Evolutionary conservation across 805 yeast species (phyloP).

Genomic region (Huiozyma sinensis): DNA sequence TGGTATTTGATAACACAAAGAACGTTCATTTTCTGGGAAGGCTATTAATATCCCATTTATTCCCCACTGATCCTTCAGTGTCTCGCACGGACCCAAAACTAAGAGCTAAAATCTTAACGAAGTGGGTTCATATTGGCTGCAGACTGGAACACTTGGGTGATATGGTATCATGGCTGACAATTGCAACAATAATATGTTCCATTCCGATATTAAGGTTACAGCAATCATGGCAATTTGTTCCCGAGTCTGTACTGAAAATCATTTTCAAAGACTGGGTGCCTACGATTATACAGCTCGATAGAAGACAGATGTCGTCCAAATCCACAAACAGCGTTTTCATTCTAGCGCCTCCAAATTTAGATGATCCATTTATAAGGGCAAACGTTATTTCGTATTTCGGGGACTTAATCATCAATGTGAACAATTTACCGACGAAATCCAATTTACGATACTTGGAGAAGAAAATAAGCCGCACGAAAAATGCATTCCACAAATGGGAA

Average conservation of each 20-base stretch:
- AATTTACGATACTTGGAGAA: constrained; percentile 43
- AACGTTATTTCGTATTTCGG: constrained; percentile 86
- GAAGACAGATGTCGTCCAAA: constrained; percentile 53
- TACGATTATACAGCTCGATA: constrained; percentile 77
- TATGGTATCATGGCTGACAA: constrained; percentile 89
- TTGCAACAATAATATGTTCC: constrained; percentile 73
- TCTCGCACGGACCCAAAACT: constrained; percentile 10
- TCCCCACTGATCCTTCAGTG: constrained; percentile 23
- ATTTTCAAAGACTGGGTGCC: constrained; percentile 85
- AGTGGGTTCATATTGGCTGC: constrained; percentile 82
- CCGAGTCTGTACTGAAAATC: constrained; percentile 44
- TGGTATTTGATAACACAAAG: constrained; percentile 54
- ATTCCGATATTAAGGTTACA: constrained; percentile 68
- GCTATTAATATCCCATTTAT: constrained; percentile 56
- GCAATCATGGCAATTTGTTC: constrained; percentile 65
- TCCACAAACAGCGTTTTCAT: constrained; percentile 48
- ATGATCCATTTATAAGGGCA: constrained; percentile 61
- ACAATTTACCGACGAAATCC: constrained; percentile 18
- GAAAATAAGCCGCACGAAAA: constrained; percentile 54
- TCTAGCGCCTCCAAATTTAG: constrained; percentile 81
- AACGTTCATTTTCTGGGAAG: constrained; percentile 74
- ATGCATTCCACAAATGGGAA: constrained; percentile 76
- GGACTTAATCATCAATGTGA: constrained; percentile 49
- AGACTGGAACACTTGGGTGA: constrained; percentile 72
- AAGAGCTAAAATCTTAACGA: constrained; percentile 58